Conservation (phyloP, 2,329 filamentous ascomycete species). For the Rutstroemia sp. region DNA sequence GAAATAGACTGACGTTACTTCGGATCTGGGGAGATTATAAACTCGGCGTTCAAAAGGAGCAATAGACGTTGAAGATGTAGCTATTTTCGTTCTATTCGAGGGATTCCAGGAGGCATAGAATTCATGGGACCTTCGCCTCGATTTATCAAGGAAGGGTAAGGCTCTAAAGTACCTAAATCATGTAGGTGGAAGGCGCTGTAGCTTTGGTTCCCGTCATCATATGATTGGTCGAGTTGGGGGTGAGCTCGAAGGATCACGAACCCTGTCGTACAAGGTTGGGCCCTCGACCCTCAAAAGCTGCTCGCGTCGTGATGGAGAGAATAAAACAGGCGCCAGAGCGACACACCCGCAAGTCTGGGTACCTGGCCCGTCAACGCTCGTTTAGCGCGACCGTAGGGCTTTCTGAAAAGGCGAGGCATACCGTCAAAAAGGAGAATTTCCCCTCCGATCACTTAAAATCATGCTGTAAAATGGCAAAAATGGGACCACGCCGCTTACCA, state of each 20-base stretch:
- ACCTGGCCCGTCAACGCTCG: slow-evolving; percentile 26
- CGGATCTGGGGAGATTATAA: slow-evolving; percentile 12
- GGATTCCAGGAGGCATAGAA: slow-evolving; percentile 23
- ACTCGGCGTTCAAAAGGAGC: slow-evolving; percentile 9
- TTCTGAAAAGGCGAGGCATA: slow-evolving; percentile 7
- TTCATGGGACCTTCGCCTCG: slow-evolving; percentile 24
- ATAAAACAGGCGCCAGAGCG: slow-evolving; percentile 11
- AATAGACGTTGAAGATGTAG: slow-evolving; percentile 19
- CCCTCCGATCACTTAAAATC: slow-evolving; percentile 3
- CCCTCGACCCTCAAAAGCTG: slow-evolving; percentile 1
- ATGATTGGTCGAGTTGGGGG: slow-evolving; percentile 9
- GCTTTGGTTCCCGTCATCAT: slow-evolving; percentile 8
- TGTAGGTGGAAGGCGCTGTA: slow-evolving; percentile 9
- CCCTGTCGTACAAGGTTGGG: slow-evolving; percentile 6
- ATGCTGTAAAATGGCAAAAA: too few relatives aligned
- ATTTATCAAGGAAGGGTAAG: slow-evolving; percentile 19
- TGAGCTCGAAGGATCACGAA: slow-evolving; percentile 5
- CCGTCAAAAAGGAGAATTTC: slow-evolving; percentile 3
- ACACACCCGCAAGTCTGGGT: slow-evolving; percentile 29
- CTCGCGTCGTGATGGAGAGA: slow-evolving; percentile 8
- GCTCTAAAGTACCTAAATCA: slow-evolving; percentile 21
- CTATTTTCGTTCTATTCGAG: slow-evolving; percentile 26
- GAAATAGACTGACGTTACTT: slow-evolving; percentile 10
- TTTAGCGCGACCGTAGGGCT: slow-evolving; percentile 10
- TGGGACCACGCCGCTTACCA: slow-evolving; percentile 5